phyloP scores from a whole-genome alignment of 306 rosid species.

The Corylus avellana region DNA sequence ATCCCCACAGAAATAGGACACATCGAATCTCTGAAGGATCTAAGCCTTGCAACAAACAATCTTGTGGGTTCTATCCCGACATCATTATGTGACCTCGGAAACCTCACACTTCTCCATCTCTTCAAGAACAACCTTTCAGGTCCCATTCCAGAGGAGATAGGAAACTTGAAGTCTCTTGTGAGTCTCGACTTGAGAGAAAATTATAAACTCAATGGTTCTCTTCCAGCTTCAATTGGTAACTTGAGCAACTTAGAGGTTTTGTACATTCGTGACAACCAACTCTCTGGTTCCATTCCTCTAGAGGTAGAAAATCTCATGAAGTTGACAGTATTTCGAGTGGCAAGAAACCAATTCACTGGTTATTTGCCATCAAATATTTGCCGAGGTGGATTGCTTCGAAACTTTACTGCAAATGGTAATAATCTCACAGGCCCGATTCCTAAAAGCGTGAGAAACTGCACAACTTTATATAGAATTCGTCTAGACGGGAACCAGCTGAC shows the following conservation, averaged over 20 bases:
- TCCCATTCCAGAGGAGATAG: constrained; percentile 31
- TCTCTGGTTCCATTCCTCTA: constrained; percentile 6
- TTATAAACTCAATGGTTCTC: constrained; percentile 1
- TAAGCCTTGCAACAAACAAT: background rate
- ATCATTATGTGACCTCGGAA: constrained; percentile 1
- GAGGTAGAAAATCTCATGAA: constrained; percentile 16
- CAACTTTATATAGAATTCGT: constrained; percentile 1
- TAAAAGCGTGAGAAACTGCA: constrained; percentile 9
- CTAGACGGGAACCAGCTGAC: constrained; percentile 16
- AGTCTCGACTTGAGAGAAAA: constrained; percentile 13
- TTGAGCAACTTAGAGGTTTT: constrained; percentile 13
- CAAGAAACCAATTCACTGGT: background rate
- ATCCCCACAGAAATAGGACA: background rate
- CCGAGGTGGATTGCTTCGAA: background rate
- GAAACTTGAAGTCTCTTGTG: constrained; percentile 32
- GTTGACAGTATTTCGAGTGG: constrained; percentile 17
- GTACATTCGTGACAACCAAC: background rate
- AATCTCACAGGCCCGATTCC: constrained; percentile 10
- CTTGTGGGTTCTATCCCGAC: constrained; percentile 18
- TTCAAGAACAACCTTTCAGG: constrained; percentile 33
- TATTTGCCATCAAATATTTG: background rate
- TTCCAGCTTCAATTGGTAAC: constrained; percentile 10
- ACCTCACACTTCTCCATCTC: constrained; percentile 10
- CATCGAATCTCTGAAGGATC: background rate
- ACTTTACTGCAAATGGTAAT: constrained; percentile 4